Base-by-base conservation (phyloP, 1,139 yeast genomes). In the Kurtzmaniella quercitrusa region DNA sequence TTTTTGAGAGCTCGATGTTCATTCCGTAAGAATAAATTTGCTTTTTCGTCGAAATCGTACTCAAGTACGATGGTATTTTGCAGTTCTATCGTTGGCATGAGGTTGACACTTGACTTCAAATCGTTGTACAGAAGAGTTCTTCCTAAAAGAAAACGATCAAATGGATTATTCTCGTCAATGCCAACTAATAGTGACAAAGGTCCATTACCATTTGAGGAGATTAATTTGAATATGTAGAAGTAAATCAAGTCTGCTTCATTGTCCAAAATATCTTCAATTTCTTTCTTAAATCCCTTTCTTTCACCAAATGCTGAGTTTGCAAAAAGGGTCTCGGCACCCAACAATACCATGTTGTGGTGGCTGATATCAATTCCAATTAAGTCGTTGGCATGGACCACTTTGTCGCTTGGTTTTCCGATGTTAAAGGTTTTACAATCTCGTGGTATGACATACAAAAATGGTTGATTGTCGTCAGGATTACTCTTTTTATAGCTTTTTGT, bases 321-420 rank as follows among this genome's bases (percentile, higher is more conserved):
- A 15, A 58, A 42, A 8, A 61, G 45, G 3, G 57, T 37, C 36
- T 61, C 63, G 14, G 57, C 40, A n/a, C 65, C 66, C 23, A 54
- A 40, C 20, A 34, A 34, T 3, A 61, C 39, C 2, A 61, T 43
- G 28, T 62, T 40, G 35, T 58, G 52, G 11, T 54, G 40, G 12
- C 38, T 11, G 3, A 54, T 34, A 7, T 47, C 48, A 15, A 45
- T 40, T 0, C 63, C 65, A 3, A 62, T 45, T 14, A 60, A 38
- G 32, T 59, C 59, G 17, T 45, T 33, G 0, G 57, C 47, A 3
- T 34, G 22, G 12, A 21, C 23, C 3, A 22, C 16, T 19, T 14
- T 20, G 11, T 36, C 8, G 21, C 17, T 14, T 21, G 39, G 18
- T 15, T n/a, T 33, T 15, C 17, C 36, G 17, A 33, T n/a, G n/a